Evolutionary conservation across 2,329 filamentous ascomycete species (phyloP).

Genomic region (Endoconidiophora polonica): DNA sequence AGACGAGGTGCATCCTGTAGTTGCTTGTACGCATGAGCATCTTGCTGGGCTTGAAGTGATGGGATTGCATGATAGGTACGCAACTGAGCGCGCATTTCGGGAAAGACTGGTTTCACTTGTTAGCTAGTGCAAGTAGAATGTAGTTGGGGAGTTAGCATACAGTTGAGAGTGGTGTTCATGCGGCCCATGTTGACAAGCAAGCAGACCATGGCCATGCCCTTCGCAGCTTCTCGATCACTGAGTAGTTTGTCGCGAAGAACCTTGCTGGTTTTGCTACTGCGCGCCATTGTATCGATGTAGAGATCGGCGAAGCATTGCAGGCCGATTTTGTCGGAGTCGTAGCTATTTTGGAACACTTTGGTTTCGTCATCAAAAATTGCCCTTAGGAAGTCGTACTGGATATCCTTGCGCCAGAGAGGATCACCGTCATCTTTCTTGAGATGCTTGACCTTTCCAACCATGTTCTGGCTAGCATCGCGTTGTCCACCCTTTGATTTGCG

Average conservation of each 20-base stretch:
- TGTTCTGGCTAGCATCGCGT: conserved; percentile 22
- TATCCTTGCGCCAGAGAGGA: conserved; percentile 72
- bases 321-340: conserved; percentile 43
- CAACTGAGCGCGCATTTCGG: conserved; percentile 94
- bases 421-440: conserved; percentile 81
- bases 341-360: conserved; percentile 78
- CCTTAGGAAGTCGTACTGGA: conserved; percentile 73
- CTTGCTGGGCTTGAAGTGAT: conserved; percentile 84
- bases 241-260: conserved; percentile 92
- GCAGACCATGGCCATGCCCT: conserved; percentile 99
- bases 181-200: conserved; percentile 89
- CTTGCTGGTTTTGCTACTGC: conserved; percentile 98
- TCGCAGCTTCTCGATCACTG: conserved; percentile 77
- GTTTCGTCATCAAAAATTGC: conserved; percentile 61
- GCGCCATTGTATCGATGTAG: conserved; percentile 96
- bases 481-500: conserved; percentile 16
- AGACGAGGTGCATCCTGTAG: conserved; percentile 88
- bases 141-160: conserved; percentile 33
- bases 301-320: conserved; percentile 81
- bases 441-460: conserved; percentile 58
- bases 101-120: conserved; percentile 53
- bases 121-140: background rate
- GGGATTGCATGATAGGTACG: conserved; percentile 97
- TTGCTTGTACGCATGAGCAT: conserved; percentile 93
- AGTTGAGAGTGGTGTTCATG: conserved; percentile 98